A percentile compares a stretch with the other conserved stretches of the same genome.
These are phyloP conservation scores for Penicillium taxi DNA, from an alignment of 495 filamentous ascomycete species.

Conservation along the genomic window DNA sequence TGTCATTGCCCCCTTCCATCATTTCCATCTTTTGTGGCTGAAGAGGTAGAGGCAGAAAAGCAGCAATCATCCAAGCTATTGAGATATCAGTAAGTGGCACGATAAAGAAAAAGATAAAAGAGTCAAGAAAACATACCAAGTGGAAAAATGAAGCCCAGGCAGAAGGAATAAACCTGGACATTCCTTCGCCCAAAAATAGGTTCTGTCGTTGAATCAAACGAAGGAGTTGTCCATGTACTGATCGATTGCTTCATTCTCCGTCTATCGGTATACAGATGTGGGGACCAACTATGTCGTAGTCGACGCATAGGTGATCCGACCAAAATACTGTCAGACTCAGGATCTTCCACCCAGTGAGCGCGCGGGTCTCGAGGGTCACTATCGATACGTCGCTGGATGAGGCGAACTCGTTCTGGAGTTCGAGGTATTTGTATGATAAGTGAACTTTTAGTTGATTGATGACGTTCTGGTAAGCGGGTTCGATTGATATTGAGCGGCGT, in stretches of 20 bases:
- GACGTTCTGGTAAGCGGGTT: slow-evolving; percentile 14
- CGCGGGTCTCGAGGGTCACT: slow-evolving; percentile 39
- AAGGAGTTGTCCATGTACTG: slow-evolving; percentile 59
- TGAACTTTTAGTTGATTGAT: slow-evolving; percentile 9
- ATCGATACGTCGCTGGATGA: slow-evolving; percentile 18
- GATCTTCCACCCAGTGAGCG: slow-evolving; percentile 33
- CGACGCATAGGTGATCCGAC: slow-evolving; percentile 19
- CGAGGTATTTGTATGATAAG: slow-evolving; percentile 1
- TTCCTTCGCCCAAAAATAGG: slow-evolving; percentile 59
- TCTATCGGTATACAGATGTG: slow-evolving; percentile 61
- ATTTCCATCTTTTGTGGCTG: slow-evolving; percentile 31
- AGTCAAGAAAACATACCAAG: slow-evolving; percentile 55
- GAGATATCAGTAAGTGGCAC: background rate
- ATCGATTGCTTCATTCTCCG: slow-evolving; percentile 26
- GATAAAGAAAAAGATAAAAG: background rate
- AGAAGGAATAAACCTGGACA: slow-evolving; percentile 79
- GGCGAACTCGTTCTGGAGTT: slow-evolving; percentile 3
- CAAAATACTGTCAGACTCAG: slow-evolving; percentile 15
- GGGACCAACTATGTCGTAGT: slow-evolving; percentile 56
- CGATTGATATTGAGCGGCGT: slow-evolving; percentile 22
- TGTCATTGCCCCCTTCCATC: slow-evolving; percentile 21
- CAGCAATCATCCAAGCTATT: slow-evolving; percentile 75
- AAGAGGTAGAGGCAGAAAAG: slow-evolving; percentile 70
- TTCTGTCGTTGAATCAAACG: slow-evolving; percentile 53
- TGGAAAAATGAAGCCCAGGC: slow-evolving; percentile 79